phyloP scores from a whole-genome alignment of 495 filamentous ascomycete genomes.

The Terfezia claveryi region DNA sequence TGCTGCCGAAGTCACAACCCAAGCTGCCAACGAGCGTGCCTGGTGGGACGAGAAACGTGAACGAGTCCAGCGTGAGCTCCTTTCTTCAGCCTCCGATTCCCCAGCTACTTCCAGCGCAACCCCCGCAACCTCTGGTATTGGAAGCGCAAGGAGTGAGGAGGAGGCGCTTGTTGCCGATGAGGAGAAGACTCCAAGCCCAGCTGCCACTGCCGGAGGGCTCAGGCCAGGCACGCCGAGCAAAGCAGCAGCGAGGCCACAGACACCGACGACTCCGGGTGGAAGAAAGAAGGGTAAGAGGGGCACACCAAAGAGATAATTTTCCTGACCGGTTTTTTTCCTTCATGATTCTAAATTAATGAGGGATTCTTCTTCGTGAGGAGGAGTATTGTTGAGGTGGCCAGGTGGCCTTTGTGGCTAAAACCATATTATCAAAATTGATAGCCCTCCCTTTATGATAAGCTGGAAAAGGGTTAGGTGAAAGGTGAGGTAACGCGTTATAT shows the following conservation, averaged over 20 bases:
- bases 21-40: constrained; percentile 46
- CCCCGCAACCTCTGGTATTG: neutral
- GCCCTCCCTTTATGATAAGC: too few relatives aligned
- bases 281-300: neutral
- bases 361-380: too few relatives aligned
- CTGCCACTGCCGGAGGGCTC: neutral
- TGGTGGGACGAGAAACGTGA: constrained; percentile 76
- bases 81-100: neutral
- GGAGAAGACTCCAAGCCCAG: neutral
- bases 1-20: constrained; percentile 40
- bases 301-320: neutral
- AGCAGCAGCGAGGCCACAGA: neutral
- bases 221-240: neutral
- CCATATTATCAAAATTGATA: too few relatives aligned
- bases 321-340: too few relatives aligned
- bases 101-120: neutral
- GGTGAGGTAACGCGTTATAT: too few relatives aligned
- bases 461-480: too few relatives aligned
- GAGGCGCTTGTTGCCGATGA: neutral
- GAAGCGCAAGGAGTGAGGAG: neutral
- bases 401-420: too few relatives aligned
- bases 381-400: too few relatives aligned
- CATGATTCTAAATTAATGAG: too few relatives aligned
- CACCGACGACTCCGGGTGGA: neutral
- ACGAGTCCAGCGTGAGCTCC: constrained; percentile 13